Conservation (phyloP, 2,329 filamentous ascomycete genomes). For the Botryotinia calthae region DNA sequence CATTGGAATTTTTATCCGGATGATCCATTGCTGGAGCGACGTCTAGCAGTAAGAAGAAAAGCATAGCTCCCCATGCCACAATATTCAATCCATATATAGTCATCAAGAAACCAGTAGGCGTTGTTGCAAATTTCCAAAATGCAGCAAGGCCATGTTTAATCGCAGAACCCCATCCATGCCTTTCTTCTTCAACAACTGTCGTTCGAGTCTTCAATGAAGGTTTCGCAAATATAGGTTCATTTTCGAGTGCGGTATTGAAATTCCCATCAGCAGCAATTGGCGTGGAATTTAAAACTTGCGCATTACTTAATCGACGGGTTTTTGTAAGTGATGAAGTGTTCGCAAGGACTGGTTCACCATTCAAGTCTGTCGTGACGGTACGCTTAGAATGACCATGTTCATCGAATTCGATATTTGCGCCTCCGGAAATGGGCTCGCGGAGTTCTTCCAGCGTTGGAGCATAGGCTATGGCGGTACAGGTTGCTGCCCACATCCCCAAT, state of each 20-base stretch:
- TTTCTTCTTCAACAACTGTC: conserved; percentile 1
- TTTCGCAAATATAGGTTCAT: neutral
- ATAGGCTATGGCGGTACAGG: conserved; percentile 26
- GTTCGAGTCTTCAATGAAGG: neutral
- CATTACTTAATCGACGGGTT: neutral
- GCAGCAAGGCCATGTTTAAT: conserved; percentile 54
- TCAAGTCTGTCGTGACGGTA: conserved; percentile 28
- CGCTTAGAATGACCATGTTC: conserved; percentile 23
- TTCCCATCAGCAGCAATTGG: neutral
- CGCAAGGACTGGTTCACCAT: conserved; percentile 8
- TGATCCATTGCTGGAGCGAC: conserved; percentile 69
- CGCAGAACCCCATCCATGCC: conserved; percentile 49
- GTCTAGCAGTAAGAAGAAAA: conserved; percentile 80
- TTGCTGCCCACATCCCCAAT: conserved; percentile 28
- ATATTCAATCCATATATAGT: conserved; percentile 78
- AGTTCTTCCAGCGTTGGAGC: conserved; percentile 26
- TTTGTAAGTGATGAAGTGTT: neutral
- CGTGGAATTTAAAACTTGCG: neutral
- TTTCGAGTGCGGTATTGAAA: neutral
- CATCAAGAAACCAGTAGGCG: conserved; percentile 71
- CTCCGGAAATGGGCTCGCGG: conserved; percentile 25
- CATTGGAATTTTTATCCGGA: conserved; percentile 63
- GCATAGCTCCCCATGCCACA: conserved; percentile 84
- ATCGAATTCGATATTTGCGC: conserved; percentile 29
- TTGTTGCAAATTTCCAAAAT: conserved; percentile 70